Base-by-base conservation (phyloP, 371 early-diverging fungal species). In the Cokeromyces recurvatus region DNA sequence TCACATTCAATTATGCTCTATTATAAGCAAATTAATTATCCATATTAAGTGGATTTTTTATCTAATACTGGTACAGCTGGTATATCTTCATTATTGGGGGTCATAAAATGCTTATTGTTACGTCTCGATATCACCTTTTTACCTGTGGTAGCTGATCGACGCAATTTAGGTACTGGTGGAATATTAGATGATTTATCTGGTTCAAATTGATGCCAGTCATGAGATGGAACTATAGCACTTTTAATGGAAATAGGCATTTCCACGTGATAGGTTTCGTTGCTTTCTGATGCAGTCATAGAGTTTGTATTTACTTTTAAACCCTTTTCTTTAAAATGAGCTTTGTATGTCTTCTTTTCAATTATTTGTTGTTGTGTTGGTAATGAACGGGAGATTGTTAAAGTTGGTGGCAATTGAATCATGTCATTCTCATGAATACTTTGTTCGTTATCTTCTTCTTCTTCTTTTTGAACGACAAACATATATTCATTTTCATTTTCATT, bases 241-340 rank as follows among this genome's bases (percentile, higher is more conserved):
- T 64, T 58, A 21, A 61, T 25, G 42, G 48, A 22, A n/a, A n/a
- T n/a, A 27, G 46, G 36, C 21, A 53, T 53, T 31, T 38, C 35
- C 27, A 15, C 43, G 16, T 48, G 21, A 16, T 51, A 42, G 9
- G 31, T 29, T 44, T 16, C 31, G 15, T 27, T 36, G 27, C n/a
- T 36, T 25, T 34, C 17, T 24, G 36, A 16, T 12, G 21, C 32
- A 6, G 29, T 21, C 7, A 20, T n/a, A 14, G 46, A 15, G 7
- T 27, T 29, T 4, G 73, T 72, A 32, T 72, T 49, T 3, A 72
- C 64, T 20, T 53, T 72, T 11, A 72, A 51, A 15, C 68, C 68
- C 29, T 58, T 57, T 17, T 50, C 68, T 51, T 68, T 64, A 8
- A 68, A 71, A 10, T 55, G 64, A 1, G 57, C 29, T 40, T 56